phyloP scores from a whole-genome alignment of 352 stramenopile genomes.

The Aphanomyces cochlioides region DNA sequence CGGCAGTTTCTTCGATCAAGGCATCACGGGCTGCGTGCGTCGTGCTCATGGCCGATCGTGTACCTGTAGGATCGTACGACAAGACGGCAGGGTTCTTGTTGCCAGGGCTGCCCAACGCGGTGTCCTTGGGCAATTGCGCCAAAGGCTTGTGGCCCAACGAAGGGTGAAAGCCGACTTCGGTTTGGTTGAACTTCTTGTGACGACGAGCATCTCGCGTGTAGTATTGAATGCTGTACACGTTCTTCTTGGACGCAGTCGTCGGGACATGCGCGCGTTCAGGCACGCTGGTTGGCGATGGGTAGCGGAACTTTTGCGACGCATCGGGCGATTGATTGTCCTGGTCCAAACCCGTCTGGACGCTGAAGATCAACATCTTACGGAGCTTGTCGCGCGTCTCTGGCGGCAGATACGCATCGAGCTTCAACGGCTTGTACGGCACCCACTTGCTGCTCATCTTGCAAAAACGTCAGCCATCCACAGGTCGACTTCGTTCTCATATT shows the following conservation, averaged over 20 bases:
- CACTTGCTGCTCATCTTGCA: slow-evolving; percentile 62
- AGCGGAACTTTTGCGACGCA: slow-evolving; percentile 63
- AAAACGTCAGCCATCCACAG: slow-evolving; percentile 29
- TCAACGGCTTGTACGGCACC: slow-evolving; percentile 80
- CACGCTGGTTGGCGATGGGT: slow-evolving; percentile 71
- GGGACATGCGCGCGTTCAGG: slow-evolving; percentile 63
- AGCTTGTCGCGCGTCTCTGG: slow-evolving; percentile 71
- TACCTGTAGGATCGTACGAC: slow-evolving; percentile 77
- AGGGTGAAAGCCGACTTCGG: slow-evolving; percentile 69
- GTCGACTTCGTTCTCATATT: neutral
- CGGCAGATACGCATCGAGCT: slow-evolving; percentile 68
- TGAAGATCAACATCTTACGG: slow-evolving; percentile 78
- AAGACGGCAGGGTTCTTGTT: slow-evolving; percentile 88
- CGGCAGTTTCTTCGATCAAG: slow-evolving; percentile 20
- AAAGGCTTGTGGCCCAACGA: slow-evolving; percentile 55
- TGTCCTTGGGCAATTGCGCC: slow-evolving; percentile 60
- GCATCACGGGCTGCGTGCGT: slow-evolving; percentile 47
- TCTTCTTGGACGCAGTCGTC: slow-evolving; percentile 55
- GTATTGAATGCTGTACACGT: slow-evolving; percentile 85
- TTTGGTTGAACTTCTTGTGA: slow-evolving; percentile 42
- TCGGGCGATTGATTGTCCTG: slow-evolving; percentile 69
- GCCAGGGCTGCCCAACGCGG: slow-evolving; percentile 62
- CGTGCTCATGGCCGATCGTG: slow-evolving; percentile 81
- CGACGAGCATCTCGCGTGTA: slow-evolving; percentile 85
- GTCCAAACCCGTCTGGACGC: slow-evolving; percentile 65